Evolutionary conservation across 225 moss, liverwort and hornwort species (phyloP).

Genomic region (Marchantia paleacea): DNA sequence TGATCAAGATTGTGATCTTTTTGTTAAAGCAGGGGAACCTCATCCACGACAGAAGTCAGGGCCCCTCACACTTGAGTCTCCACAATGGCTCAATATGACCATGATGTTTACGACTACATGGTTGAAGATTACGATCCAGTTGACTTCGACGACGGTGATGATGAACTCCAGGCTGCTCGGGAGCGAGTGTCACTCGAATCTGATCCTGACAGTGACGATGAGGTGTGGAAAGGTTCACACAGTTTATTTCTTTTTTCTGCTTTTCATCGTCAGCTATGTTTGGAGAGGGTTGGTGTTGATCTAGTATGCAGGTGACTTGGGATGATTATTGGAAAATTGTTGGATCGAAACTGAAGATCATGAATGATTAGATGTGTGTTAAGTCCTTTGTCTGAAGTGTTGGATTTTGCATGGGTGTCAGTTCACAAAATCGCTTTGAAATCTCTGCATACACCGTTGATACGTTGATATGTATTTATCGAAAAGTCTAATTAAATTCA

Average conservation of each 20-base stretch:
- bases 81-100: slow-evolving; percentile 35
- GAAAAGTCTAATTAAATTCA: no score
- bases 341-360: no score
- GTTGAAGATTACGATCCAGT: slow-evolving; percentile 50
- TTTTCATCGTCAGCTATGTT: neutral
- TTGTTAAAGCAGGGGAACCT: slow-evolving; percentile 15
- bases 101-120: slow-evolving; percentile 66
- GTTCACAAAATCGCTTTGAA: no score
- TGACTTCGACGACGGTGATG: slow-evolving; percentile 67
- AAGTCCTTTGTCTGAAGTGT: no score
- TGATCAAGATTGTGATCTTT: neutral
- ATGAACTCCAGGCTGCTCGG: slow-evolving; percentile 64
- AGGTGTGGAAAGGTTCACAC: slow-evolving; percentile 31
- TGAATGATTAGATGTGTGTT: no score
- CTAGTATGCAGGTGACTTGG: no score
- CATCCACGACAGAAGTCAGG: slow-evolving; percentile 14
- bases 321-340: no score
- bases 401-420: no score
- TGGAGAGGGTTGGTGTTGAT: neutral
- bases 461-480: no score
- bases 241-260: neutral
- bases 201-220: slow-evolving; percentile 75
- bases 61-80: slow-evolving; percentile 7
- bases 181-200: slow-evolving; percentile 69
- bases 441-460: no score